Evolutionary conservation across 352 stramenopile genomes (phyloP), one percentile per base, ranked within the genome.

Genomic region (Pythium phragmitis): DNA sequence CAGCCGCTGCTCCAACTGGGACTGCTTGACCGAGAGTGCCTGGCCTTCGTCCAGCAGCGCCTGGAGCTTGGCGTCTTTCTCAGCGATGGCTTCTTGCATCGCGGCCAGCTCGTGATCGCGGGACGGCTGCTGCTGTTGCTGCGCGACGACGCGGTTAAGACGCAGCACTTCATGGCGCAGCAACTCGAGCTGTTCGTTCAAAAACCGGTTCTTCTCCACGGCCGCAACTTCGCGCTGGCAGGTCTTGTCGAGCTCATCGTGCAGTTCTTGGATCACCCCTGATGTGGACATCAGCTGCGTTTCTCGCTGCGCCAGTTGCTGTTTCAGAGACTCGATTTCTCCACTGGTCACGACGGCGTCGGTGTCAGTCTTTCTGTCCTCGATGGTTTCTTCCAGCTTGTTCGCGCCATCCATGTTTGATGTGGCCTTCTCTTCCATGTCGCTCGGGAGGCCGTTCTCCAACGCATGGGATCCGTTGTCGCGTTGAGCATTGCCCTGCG

Each of bases 201-300:
- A 59, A 37, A 76, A 83, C 7, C 82, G 76, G n/a, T 76, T 70
- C 8, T 75, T 77, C 55, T 89, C 83, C 1, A 90, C 81, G 0
- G 81, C 83, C 12, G 63, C 74, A 11, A 89, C 75, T 30, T 92
- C 85, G 4, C 82, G 80, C 45, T 79, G 71, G 47, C 81, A 87
- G 2, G 82, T 85, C 47, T 87, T 80, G 67, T 94, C 85, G 21
- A 94, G 73, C 54, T 92, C 85, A 37, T 89, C 72, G 50, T 92
- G 83, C 9, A 94, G 72, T 59, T 92, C 80, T 21, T 75, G 72
- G 58, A 92, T 89, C 5, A 77, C 79, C 1, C 75, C 63, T 0
- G 79, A 90, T 8, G 82, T 86, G 13, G 80, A 71, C 56, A 94
- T 36, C 9, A 94, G 45, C 62, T 94, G 86, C 4, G 75, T 79